Conservation (phyloP, 2,329 filamentous ascomycete species). For the Chalara sp. region DNA sequence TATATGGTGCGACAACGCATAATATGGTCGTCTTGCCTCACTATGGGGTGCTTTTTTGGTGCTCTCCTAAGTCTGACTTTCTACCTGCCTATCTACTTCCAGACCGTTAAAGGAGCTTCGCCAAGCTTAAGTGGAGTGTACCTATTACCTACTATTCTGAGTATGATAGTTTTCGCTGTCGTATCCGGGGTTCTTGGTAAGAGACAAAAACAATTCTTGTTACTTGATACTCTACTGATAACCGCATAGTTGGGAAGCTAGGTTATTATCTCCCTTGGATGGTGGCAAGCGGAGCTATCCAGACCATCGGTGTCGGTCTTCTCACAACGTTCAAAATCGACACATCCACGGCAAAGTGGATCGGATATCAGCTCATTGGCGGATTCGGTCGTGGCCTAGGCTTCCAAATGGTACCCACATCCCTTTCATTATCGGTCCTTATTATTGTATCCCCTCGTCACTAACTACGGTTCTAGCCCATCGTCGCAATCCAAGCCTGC, state of each 20-base stretch:
- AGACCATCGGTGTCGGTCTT: slow-evolving; percentile 27
- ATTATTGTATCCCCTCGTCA: not conserved
- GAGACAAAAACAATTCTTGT: too few species aligned
- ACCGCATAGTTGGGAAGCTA: slow-evolving; percentile 14
- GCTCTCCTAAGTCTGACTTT: slow-evolving; percentile 12
- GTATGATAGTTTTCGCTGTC: slow-evolving; percentile 11
- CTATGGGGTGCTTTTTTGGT: slow-evolving; percentile 2
- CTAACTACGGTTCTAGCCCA: too few species aligned
- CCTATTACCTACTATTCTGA: slow-evolving; percentile 17
- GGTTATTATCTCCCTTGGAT: slow-evolving; percentile 30
- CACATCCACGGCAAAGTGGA: slow-evolving; percentile 15
- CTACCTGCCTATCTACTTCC: slow-evolving; percentile 27
- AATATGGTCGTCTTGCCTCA: slow-evolving; percentile 11
- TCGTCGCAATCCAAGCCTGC: too few species aligned
- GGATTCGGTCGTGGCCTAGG: slow-evolving; percentile 18
- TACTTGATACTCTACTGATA: not conserved
- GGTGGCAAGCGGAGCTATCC: slow-evolving; percentile 23
- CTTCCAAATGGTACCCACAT: slow-evolving; percentile 18
- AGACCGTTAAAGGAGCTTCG: slow-evolving; percentile 21
- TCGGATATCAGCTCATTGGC: slow-evolving; percentile 22
- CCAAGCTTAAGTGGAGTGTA: slow-evolving; percentile 21
- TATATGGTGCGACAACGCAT: slow-evolving; percentile 14
- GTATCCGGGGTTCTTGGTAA: slow-evolving; percentile 16
- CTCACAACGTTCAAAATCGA: slow-evolving; percentile 23
- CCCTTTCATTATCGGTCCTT: not conserved